Evolutionary conservation across 2,329 filamentous ascomycete species (phyloP).

Genomic region (Talaromyces verruculosus): DNA sequence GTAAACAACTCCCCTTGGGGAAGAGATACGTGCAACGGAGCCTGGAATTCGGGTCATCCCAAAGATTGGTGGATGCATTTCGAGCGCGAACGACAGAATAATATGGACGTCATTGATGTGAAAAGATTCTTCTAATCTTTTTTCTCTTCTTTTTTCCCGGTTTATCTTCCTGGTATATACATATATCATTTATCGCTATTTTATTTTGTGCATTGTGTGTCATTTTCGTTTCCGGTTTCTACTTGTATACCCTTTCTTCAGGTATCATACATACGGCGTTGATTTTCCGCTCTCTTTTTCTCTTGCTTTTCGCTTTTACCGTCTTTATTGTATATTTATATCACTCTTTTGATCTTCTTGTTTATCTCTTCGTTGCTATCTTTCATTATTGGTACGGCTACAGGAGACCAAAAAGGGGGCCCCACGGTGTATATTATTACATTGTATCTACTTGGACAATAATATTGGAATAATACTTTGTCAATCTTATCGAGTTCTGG

Average conservation of each 20-base stretch:
- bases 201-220: background rate
- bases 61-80: conserved; percentile 49
- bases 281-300: background rate
- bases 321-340: background rate
- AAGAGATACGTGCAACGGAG: conserved; percentile 45
- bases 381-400: background rate
- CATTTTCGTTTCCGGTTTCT: background rate
- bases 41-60: conserved; percentile 45
- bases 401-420: background rate
- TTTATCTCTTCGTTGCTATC: background rate
- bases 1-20: conserved; percentile 38
- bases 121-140: conserved; percentile 37
- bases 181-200: background rate
- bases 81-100: conserved; percentile 42
- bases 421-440: background rate
- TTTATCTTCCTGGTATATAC: background rate
- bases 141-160: background rate
- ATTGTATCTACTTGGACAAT: background rate
- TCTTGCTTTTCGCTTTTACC: background rate
- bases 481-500: background rate
- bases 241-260: background rate
- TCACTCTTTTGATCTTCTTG: conserved; percentile 1
- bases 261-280: conserved; percentile 4
- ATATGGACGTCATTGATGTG: conserved; percentile 34
- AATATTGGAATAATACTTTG: background rate